A percentile compares a stretch with the other conserved stretches of the same genome.
Conservation (phyloP, 1,284 basidiomycete genomes). For the Spongispora temasekensis region DNA sequence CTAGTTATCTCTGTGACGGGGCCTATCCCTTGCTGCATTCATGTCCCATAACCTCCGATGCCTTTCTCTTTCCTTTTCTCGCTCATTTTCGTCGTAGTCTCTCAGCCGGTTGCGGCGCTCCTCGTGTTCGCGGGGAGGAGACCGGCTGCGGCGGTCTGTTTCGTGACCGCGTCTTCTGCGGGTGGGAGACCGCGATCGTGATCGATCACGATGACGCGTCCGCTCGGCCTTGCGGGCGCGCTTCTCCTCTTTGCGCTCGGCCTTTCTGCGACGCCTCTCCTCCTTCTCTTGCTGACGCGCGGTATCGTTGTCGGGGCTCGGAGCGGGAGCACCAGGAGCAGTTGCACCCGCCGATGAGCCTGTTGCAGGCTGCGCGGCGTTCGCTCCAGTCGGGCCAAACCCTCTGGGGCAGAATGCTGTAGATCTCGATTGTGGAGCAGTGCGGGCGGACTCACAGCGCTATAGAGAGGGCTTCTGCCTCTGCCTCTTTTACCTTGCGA, state of each 20-base stretch:
- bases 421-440: neutral
- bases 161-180: slow-evolving; percentile 17
- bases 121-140: slow-evolving; percentile 30
- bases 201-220: slow-evolving; percentile 33
- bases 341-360: slow-evolving; percentile 24
- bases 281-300: slow-evolving; percentile 51
- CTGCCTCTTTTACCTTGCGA: slow-evolving; percentile 77
- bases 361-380: slow-evolving; percentile 23
- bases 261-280: slow-evolving; percentile 57
- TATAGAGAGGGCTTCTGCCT: slow-evolving; percentile 82
- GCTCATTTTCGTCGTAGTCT: slow-evolving; percentile 45
- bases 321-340: slow-evolving; percentile 23
- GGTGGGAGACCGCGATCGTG: slow-evolving; percentile 49
- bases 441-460: slow-evolving; percentile 61
- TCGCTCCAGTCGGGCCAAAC: slow-evolving; percentile 56
- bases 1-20: slow-evolving; percentile 27
- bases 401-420: slow-evolving; percentile 46
- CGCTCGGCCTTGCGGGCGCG: slow-evolving; percentile 47
- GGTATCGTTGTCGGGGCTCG: slow-evolving; percentile 33
- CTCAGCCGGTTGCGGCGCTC: slow-evolving; percentile 18
- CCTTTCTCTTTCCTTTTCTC: slow-evolving; percentile 51
- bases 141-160: slow-evolving; percentile 26
- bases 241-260: slow-evolving; percentile 61
- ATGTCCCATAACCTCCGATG: slow-evolving; percentile 56
- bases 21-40: slow-evolving; percentile 40